Base-by-base conservation (phyloP, 768 basidiomycete genomes). In the Galerina sulciceps region DNA sequence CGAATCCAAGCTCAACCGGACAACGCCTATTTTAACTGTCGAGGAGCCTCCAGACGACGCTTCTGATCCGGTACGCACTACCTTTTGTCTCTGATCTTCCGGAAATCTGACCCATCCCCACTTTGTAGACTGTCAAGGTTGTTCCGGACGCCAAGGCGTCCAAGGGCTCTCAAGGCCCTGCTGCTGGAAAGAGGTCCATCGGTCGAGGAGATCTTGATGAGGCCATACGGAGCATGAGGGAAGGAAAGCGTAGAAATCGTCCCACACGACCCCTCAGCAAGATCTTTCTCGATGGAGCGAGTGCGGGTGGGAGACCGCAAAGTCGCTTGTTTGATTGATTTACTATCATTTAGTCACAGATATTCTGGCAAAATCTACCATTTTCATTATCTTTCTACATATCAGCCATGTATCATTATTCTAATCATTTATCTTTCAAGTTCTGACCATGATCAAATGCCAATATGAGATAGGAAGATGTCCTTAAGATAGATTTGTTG, bases 151-250 rank as follows among this genome's bases (percentile, higher is more conserved):
- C 20, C 2, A 22, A 71, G 34, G 65, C 72, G 9, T 65, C 71
- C 18, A 63, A 71, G 8, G 71, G 59, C 13, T 81, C 82, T 1
- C 78, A 82, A 53, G 73, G 78, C 4, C 71, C 68, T 36, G 62
- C 75, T 23, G 76, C 80, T 46, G 81, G 79, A 41, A 75, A 74
- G 49, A 76, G 75, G 35, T 88, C 91, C 1, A 69, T 91, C 59
- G 86, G 88, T 6, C 84, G 88, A 37, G 94, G 94, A 10, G 89
- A 90, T 54, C 73, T 96, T 34, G 94, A 98, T 63, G 84, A 91
- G 65, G 91, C 90, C 1, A 89, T 98, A 40, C 86, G 90, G 15
- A 93, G 88, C 60, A 83, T 94, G 78, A 83, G 85, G 43, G 84
- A 82, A 47, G 93, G 87, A 36, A 84, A 80, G 68, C 78, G 84